Evolutionary conservation across 129 eudicot species (phyloP), one percentile per base, ranked within the genome.

Genomic region (Ambrosia artemisiifolia): DNA sequence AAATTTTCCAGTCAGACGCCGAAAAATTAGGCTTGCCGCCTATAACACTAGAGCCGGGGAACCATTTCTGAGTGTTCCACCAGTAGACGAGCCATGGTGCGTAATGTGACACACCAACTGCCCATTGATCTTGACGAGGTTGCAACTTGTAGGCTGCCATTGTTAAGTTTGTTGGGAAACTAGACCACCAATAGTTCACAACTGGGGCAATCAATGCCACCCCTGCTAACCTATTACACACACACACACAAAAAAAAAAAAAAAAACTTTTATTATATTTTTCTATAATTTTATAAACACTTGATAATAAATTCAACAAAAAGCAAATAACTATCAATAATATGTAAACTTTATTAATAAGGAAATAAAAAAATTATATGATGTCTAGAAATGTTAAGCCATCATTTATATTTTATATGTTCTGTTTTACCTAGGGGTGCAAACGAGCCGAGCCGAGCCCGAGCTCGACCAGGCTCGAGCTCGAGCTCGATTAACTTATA

Each of bases 61-160:
- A 91, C 79, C 81, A 79, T 35, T 78, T 85, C 48, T 91, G 95
- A 43, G 97, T 83, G 88, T 87, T 88, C 97, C 95, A 91, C 97
- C 95, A 88, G 79, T 87, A 77, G n/a, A 81, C 79, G 0, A 91
- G 87, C 90, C 90, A 85, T 14, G 97, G 95, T 40, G 63, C 28
- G 33, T 91, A 75, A 63, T 88, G 95, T 18, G 86, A 81, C 67
- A 91, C 88, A 17, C 90, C 73, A 44, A 85, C 75, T 6, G 90
- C 90, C 90, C 92, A 86, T 72, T 84, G 92, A 83, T 88, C 97
- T 73, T 82, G 76, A 7, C 17, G 46, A 44, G 62, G 63, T 56
- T 87, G 89, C 55, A 71, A 61, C 38, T 88, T 11, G 79, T 85
- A 86, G 54, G 95, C 97, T 56, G 75, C 85, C 9, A 72, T 57